These are phyloP conservation scores for Cardamine resedifolia DNA, from an alignment of 345 rosid genomes.

Conservation along the genomic window DNA sequence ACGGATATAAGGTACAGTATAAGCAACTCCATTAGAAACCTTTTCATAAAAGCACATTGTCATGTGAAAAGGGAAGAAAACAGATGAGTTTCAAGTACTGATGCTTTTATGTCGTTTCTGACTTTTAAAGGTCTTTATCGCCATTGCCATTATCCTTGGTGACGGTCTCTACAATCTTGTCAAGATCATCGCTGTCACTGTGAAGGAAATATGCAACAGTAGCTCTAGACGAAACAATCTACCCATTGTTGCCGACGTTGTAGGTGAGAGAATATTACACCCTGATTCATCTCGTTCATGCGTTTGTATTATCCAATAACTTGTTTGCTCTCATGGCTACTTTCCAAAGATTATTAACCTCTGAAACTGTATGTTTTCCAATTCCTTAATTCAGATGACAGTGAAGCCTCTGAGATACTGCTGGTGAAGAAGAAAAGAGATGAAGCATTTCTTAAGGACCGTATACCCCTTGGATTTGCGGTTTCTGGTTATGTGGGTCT, in stretches of 20 bases:
- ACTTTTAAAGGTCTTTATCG: conserved; percentile 72
- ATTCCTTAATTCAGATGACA: conserved; percentile 40
- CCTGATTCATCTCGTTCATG: neutral
- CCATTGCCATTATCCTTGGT: conserved; percentile 86
- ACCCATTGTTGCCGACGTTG: conserved; percentile 51
- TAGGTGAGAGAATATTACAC: conserved; percentile 47
- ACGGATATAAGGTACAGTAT: conserved; percentile 74
- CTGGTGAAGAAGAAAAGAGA: conserved; percentile 64
- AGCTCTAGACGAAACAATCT: conserved; percentile 50
- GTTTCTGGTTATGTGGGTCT: conserved; percentile 84
- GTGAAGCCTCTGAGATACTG: conserved; percentile 50
- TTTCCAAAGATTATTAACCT: conserved; percentile 2
- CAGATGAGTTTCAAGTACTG: neutral
- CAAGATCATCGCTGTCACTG: conserved; percentile 66
- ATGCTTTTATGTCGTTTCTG: conserved; percentile 9
- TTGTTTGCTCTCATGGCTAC: conserved; percentile 7
- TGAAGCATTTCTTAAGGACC: conserved; percentile 71
- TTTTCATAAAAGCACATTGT: neutral
- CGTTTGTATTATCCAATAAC: neutral
- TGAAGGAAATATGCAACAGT: conserved; percentile 57
- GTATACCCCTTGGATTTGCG: conserved; percentile 73
- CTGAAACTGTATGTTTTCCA: neutral
- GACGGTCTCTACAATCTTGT: conserved; percentile 88
- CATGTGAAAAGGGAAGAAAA: neutral
- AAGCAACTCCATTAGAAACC: neutral